These are phyloP conservation scores for Dictyostelium citrinum DNA, from an alignment of 78 protist genomes.

Conservation along the genomic window DNA sequence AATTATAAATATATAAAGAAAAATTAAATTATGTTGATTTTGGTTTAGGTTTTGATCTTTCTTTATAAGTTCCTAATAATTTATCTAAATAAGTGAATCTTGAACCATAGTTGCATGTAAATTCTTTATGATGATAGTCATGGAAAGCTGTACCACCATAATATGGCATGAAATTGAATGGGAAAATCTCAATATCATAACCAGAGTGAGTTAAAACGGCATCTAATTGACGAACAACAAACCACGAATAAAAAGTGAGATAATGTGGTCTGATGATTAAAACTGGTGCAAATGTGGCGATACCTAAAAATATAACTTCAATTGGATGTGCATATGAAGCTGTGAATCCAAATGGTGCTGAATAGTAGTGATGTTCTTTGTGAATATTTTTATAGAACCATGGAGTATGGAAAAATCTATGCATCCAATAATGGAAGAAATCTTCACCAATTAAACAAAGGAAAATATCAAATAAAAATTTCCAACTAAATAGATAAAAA, in stretches of 20 bases:
- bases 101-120: conserved; percentile 72
- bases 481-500: no score
- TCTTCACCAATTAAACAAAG: conserved; percentile 75
- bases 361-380: conserved; percentile 71
- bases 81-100: conserved; percentile 71
- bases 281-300: conserved; percentile 74
- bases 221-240: conserved; percentile 65
- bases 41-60: background rate
- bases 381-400: conserved; percentile 78
- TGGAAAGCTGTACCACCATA: conserved; percentile 73
- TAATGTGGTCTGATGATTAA: conserved; percentile 60
- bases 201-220: conserved; percentile 77
- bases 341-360: conserved; percentile 81
- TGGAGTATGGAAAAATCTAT: conserved; percentile 79
- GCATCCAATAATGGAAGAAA: conserved; percentile 79
- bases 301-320: conserved; percentile 71
- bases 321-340: conserved; percentile 77
- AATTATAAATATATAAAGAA: background rate
- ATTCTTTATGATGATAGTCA: conserved; percentile 77
- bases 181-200: conserved; percentile 67
- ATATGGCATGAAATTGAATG: conserved; percentile 59
- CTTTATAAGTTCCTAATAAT: conserved; percentile 58
- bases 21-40: background rate
- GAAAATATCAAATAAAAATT: conserved; percentile 54
- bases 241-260: conserved; percentile 69